Base-by-base conservation (phyloP, 179 eudicot species). In the Gypsophila paniculata region DNA sequence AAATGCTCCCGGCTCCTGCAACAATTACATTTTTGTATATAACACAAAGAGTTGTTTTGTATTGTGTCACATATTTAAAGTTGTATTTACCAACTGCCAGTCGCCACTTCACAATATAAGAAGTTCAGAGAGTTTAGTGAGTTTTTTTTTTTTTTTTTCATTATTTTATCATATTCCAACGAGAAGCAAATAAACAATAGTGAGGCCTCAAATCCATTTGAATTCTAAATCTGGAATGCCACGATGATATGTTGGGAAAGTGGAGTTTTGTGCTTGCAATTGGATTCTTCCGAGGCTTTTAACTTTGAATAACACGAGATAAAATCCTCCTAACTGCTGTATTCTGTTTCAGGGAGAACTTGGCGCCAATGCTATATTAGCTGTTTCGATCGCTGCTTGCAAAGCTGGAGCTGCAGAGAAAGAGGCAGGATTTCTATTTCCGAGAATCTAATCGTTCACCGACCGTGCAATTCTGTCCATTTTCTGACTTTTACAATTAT, bases 331-430 rank as follows among this genome's bases (percentile, higher is more conserved):
- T 75, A 60, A 52, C 11, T 70, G 34, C 34, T 42, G 57, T 72
- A 62, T 52, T 19, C 52, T 68, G 72, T 78, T 76, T 61, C 79
- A 94, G 99, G 90, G 96, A 64, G 99, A 94, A 79, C 97, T 94
- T 64, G 99, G 99, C 62, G 97, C 92, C 70, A 94, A 91, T 85
- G 97, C 97, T 69, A 94, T 90, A 68, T 71, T 94, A 69, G 97
- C 99, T 0, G 99, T 94, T 53, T 94, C 99, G 61, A 82, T 94
- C 75, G 99, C 99, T 81, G 96, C 95, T 82, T 94, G 99, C 86
- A 91, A 80, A 87, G 99, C 99, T 61, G 99, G 99, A 74, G 99
- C 99, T 78, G 94, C 96, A 77, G 96, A 91, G 79, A 91, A 94
- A 74, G 97, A 94, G 92, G 97, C 75, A 82, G 29, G 82, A 66